Evolutionary conservation across 208 protist species (phyloP), one percentile per base, ranked within the genome.

Genomic region (Acanthamoeba sp.): DNA sequence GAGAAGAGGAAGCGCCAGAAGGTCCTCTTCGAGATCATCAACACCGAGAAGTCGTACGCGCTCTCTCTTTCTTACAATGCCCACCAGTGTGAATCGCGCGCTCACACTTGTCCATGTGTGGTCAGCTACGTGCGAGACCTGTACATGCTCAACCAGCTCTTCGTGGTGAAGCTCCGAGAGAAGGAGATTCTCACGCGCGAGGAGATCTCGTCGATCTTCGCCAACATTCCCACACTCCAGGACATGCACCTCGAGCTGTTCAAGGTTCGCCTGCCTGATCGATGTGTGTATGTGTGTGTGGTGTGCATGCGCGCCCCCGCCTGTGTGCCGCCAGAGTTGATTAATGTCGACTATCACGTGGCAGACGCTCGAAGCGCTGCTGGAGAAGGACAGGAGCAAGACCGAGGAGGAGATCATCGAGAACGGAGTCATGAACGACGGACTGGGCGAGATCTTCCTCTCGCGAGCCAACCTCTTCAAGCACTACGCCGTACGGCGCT

Each of bases 171-270:
- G 34, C 32, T 91, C 10, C n/a, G 38, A 7, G 85, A 91, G 32
- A 38, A 50, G n/a, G 85, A 62, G 36, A 62, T 91, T 32, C 59
- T 91, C 36, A 73, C 85, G 36, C 50, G 36, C 20, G 88, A 93
- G 88, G 88, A 93, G 45, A 73, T 52, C 36, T 40, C 88, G 5
- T 93, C 88, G 38, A 80, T 93, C 34, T 93, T 93, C 32, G n/a
- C 88, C 34, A 93, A 93, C 42, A 78, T 93, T 36, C 88, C 55
- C n/a, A 93, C 88, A 5, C 45, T 93, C 10, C 88, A 57, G 18
- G 88, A 71, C 38, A 93, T 93, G 88, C 88, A 93, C 66, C n/a
- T 78, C 32, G 38, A 78, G 27, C 32, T 93, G 6, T 57, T 80
- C 40, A 42, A 62, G 36, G 88, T 80, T 2, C 12, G 76, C 20